Percentiles rank a stretch among this genome's conserved stretches.
phyloP scores from a whole-genome alignment of 371 early-diverging fungal species.

The Mucor mucedo region DNA sequence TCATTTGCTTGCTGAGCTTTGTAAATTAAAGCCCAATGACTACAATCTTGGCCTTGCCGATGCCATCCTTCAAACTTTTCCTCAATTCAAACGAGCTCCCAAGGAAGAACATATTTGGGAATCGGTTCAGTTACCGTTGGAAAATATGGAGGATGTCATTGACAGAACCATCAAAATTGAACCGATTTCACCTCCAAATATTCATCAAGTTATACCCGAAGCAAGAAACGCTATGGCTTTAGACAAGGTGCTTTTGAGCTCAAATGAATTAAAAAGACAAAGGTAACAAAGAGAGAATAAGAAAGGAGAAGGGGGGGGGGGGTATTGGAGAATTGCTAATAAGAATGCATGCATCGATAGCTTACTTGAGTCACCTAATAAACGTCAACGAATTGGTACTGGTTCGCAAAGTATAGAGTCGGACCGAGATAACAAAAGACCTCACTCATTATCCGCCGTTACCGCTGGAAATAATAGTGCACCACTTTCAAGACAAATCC shows the following conservation, averaged over 20 bases:
- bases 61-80: slow-evolving; percentile 28
- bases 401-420: not conserved
- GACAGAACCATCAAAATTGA: slow-evolving; percentile 26
- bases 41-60: slow-evolving; percentile 28
- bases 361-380: slow-evolving; percentile 2
- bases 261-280: slow-evolving; percentile 23
- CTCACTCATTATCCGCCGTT: slow-evolving; percentile 19
- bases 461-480: slow-evolving; percentile 2
- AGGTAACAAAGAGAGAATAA: slow-evolving; percentile 9
- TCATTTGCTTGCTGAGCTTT: slow-evolving; percentile 26
- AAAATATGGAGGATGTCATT: slow-evolving; percentile 19
- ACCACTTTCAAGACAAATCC: slow-evolving; percentile 13
- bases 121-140: slow-evolving; percentile 29
- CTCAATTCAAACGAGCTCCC: slow-evolving; percentile 27
- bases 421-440: slow-evolving; percentile 22
- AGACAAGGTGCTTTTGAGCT: slow-evolving; percentile 26
- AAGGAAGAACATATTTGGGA: slow-evolving; percentile 37
- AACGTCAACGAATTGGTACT: slow-evolving; percentile 6
- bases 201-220: slow-evolving; percentile 17
- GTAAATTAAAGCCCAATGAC: slow-evolving; percentile 34
- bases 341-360: not conserved
- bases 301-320: too few relatives aligned
- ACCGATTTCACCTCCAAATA: slow-evolving; percentile 26
- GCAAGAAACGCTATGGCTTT: slow-evolving; percentile 34
- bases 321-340: too few relatives aligned